Conservation (phyloP, 1,139 yeast species). For the Taphrina communis region DNA sequence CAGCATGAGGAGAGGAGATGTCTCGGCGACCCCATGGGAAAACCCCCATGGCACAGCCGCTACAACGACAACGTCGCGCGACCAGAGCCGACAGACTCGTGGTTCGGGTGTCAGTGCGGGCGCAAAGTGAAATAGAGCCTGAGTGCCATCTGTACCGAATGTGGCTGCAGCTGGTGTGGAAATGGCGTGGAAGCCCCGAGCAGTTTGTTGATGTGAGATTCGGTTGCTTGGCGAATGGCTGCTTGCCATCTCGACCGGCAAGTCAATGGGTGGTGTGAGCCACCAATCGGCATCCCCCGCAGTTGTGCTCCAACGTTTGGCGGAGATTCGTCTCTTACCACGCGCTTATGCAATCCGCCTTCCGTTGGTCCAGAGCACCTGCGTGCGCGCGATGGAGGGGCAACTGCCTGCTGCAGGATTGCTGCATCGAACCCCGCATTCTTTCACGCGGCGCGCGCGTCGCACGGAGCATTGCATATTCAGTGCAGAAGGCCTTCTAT, state of each 20-base stretch:
- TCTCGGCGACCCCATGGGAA: slow-evolving; percentile 10
- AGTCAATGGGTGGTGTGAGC: too few relatives aligned
- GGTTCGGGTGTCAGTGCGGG: not conserved
- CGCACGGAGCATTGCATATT: too few relatives aligned
- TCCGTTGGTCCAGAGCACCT: not conserved
- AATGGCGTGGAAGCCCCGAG: not conserved
- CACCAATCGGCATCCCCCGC: too few relatives aligned
- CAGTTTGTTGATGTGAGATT: not conserved
- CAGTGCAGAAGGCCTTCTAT: too few relatives aligned
- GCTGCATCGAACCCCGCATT: not conserved
- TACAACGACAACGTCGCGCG: slow-evolving; percentile 8
- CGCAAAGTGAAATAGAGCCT: not conserved
- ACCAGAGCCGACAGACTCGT: slow-evolving; percentile 4
- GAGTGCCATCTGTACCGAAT: not conserved
- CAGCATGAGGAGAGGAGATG: not conserved
- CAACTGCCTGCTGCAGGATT: not conserved
- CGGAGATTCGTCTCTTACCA: not conserved
- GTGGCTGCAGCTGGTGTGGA: not conserved
- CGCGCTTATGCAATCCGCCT: slow-evolving; percentile 8
- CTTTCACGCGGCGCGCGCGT: not conserved
- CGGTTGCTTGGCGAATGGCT: slow-evolving; percentile 11
- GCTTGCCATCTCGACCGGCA: not conserved
- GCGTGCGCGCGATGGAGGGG: not conserved
- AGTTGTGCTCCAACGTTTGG: too few relatives aligned
- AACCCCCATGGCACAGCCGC: not conserved